phyloP scores from a whole-genome alignment of 2,329 filamentous ascomycete genomes.

The Fusarium sublunatum region DNA sequence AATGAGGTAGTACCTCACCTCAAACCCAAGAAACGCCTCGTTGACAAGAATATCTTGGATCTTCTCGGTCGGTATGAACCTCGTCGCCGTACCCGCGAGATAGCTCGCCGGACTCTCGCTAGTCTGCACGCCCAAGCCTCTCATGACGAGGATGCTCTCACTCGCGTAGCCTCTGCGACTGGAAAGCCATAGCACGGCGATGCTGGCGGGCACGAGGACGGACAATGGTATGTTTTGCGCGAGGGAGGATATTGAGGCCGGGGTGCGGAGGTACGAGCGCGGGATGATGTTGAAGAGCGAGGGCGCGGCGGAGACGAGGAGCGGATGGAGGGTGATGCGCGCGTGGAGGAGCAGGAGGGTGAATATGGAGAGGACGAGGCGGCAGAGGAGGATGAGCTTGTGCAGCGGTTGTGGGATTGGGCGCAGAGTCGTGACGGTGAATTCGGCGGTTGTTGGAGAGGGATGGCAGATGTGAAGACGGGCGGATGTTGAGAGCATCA shows the following conservation, averaged over 20 bases:
- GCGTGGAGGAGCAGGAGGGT: constrained; percentile 63
- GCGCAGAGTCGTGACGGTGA: constrained; percentile 87
- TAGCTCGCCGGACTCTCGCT: constrained; percentile 72
- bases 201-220: constrained; percentile 54
- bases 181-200: constrained; percentile 56
- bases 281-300: constrained; percentile 28
- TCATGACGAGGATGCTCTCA: constrained; percentile 89
- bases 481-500: constrained; percentile 71
- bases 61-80: constrained; percentile 86
- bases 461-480: constrained; percentile 73
- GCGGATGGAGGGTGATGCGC: constrained; percentile 55
- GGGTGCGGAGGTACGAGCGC: constrained; percentile 45
- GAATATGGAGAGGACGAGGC: constrained; percentile 56
- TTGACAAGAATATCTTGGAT: constrained; percentile 95
- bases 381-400: constrained; percentile 55
- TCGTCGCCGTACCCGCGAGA: constrained; percentile 61
- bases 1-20: constrained; percentile 88
- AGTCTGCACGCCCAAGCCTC: constrained; percentile 91
- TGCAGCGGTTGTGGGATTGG: constrained; percentile 60
- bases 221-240: constrained; percentile 53
- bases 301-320: constrained; percentile 37
- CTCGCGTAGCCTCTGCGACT: constrained; percentile 65
- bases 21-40: constrained; percentile 93
- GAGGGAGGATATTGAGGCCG: constrained; percentile 50
- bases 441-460: constrained; percentile 90